A percentile compares a stretch with the other conserved stretches of the same genome.
phyloP scores from a whole-genome alignment of 1,284 basidiomycete species.

The Rhizoctonia solani region DNA sequence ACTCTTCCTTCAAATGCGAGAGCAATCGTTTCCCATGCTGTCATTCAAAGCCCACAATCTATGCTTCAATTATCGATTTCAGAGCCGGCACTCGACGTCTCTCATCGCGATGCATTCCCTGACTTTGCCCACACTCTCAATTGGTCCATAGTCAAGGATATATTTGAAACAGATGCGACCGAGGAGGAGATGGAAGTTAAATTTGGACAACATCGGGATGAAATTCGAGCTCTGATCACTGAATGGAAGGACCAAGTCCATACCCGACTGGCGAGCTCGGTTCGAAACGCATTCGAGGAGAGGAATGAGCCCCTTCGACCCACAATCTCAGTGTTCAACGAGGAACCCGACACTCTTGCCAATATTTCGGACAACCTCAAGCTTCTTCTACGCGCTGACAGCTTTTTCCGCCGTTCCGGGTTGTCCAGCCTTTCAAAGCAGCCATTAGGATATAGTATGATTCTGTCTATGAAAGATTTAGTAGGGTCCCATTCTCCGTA shows the following conservation, averaged over 20 bases:
- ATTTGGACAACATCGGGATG: neutral
- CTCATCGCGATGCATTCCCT: conserved; percentile 2
- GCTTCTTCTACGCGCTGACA: conserved; percentile 14
- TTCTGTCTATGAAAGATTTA: neutral
- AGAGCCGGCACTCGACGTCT: neutral
- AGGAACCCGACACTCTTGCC: neutral
- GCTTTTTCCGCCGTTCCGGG: neutral
- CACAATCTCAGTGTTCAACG: neutral
- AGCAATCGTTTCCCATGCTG: neutral
- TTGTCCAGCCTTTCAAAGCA: neutral
- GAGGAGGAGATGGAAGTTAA: neutral
- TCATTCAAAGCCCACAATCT: neutral
- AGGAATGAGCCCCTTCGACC: neutral
- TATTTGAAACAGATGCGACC: neutral
- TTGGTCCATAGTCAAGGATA: neutral
- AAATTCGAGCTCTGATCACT: neutral
- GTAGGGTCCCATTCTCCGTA: neutral
- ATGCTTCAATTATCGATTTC: neutral
- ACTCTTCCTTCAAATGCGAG: neutral
- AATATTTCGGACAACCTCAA: neutral
- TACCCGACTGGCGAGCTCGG: neutral
- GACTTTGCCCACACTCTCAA: conserved; percentile 7
- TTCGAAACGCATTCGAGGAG: neutral
- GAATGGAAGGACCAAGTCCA: conserved; percentile 7
- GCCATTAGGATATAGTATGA: neutral